These are phyloP conservation scores for Zygotorulaspora chibaensis DNA, from an alignment of 805 yeast genomes.

Conservation along the genomic window DNA sequence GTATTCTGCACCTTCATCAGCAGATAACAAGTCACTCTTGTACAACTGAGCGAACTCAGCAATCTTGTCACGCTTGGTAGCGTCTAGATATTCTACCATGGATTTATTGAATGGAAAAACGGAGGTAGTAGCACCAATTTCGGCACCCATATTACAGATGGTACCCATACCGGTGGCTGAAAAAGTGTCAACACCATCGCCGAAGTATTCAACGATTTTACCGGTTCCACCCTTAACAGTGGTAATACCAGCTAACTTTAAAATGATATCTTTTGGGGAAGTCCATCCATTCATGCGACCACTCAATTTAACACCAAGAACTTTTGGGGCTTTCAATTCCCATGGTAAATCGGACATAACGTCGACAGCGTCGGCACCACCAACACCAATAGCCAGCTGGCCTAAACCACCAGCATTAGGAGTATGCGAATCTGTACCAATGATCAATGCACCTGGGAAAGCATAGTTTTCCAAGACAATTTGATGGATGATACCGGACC, in stretches of 20 bases:
- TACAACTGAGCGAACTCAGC: conserved; percentile 75
- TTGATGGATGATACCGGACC: conserved; percentile 97
- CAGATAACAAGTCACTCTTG: conserved; percentile 64
- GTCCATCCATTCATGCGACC: conserved; percentile 94
- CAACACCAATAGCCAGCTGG: conserved; percentile 97
- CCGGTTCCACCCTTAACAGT: conserved; percentile 99
- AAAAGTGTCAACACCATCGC: conserved; percentile 88
- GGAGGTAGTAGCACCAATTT: conserved; percentile 97
- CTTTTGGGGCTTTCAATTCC: conserved; percentile 97
- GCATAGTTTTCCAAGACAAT: conserved; percentile 94
- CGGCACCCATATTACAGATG: conserved; percentile 99
- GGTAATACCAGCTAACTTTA: conserved; percentile 86
- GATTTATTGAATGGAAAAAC: conserved; percentile 94
- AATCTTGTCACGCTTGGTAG: conserved; percentile 81
- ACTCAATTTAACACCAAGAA: conserved; percentile 89
- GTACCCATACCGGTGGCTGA: conserved; percentile 99
- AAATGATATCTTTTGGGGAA: conserved; percentile 93
- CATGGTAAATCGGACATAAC: conserved; percentile 91
- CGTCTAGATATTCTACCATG: conserved; percentile 79
- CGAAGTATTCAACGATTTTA: conserved; percentile 91
- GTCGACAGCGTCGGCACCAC: conserved; percentile 99
- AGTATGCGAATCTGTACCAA: conserved; percentile 97
- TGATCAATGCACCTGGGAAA: conserved; percentile 93
- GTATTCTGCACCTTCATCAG: conserved; percentile 91
- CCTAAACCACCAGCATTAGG: conserved; percentile 99